phyloP scores from a whole-genome alignment of 2,329 filamentous ascomycete genomes.

The Arthrobotrys entomopaga region DNA sequence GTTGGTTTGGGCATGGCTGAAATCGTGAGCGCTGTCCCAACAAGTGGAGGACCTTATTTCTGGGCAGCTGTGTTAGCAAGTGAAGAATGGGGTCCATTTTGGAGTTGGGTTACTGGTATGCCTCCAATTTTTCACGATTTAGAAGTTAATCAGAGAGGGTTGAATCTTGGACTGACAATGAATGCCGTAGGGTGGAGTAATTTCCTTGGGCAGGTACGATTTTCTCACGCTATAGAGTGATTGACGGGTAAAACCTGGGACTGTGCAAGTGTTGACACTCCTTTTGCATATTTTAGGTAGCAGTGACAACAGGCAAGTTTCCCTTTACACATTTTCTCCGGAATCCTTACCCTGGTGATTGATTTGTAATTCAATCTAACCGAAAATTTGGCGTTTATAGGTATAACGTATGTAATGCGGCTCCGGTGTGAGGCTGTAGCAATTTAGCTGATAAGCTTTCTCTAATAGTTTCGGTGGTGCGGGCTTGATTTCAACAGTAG shows the following conservation, averaged over 20 bases:
- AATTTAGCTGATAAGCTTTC: neutral
- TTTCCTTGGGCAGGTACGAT: conserved; percentile 63
- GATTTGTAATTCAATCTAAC: conserved; percentile 10
- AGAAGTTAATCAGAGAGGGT: neutral
- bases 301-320: conserved; percentile 66
- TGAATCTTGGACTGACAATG: neutral
- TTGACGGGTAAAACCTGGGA: no score
- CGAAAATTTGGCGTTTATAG: conserved; percentile 8
- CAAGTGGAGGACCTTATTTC: conserved; percentile 70
- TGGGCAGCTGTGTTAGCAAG: conserved; percentile 71
- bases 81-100: conserved; percentile 63
- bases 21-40: conserved; percentile 70
- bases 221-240: no score
- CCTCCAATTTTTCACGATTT: neutral
- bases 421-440: neutral
- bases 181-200: conserved; percentile 64
- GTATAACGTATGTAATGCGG: conserved; percentile 36
- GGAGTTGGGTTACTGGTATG: conserved; percentile 62
- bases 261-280: neutral
- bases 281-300: conserved; percentile 60
- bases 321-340: conserved; percentile 58
- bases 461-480: conserved; percentile 61
- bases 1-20: conserved; percentile 70
- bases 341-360: neutral
- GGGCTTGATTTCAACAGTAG: conserved; percentile 64